Base-by-base conservation (phyloP, 768 basidiomycete species). In the Tremella yokohamensis region DNA sequence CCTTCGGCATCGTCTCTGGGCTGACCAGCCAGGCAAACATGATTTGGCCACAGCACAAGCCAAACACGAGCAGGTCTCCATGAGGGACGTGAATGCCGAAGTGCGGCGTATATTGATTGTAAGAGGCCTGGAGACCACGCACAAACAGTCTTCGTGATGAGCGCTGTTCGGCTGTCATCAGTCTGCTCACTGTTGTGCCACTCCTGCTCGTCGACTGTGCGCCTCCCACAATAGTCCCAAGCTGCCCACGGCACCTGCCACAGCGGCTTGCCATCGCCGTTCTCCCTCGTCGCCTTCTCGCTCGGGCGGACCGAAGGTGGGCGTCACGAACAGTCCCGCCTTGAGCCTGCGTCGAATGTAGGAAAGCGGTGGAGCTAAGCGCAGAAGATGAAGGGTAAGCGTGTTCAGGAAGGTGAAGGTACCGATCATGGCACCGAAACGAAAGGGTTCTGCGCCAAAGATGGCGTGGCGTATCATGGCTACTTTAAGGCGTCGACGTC, bases 391-490 rank as follows among this genome's bases (percentile, higher is more conserved):
- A 18, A 76, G 64, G 2, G 73, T 74, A 15, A 74, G 61, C 9
- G 70, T 76, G 60, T 76, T 74, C 34, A 76, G 62, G 57, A 76
- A 71, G 13, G 75, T 76, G 62, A 76, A 76, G 0, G 73, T 70
- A 85, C 89, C 90, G 38, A 97, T 79, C 90, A 93, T 93, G 0
- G 86, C 84, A 3, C 86, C 89, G 62, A 94, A 93, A 18, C 92
- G 80, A 69, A 87, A 82, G 0, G 89, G 85, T 69, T 96, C 92
- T 40, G 79, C 61, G 0, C 91, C 91, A 64, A 96, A 88, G 44
- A 94, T 79, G 0, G 90, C 92, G 78, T 84, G 87, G 2, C 87
- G 83, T 50, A 96, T 80, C 20, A 91, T 74, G 3, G 83, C 76
- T 8, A 87, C 76, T 9, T 87, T 83, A 54, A 82, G 76, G n/a